Conservation (phyloP, 257 asterid genomes). For the Solanum rostratum region DNA sequence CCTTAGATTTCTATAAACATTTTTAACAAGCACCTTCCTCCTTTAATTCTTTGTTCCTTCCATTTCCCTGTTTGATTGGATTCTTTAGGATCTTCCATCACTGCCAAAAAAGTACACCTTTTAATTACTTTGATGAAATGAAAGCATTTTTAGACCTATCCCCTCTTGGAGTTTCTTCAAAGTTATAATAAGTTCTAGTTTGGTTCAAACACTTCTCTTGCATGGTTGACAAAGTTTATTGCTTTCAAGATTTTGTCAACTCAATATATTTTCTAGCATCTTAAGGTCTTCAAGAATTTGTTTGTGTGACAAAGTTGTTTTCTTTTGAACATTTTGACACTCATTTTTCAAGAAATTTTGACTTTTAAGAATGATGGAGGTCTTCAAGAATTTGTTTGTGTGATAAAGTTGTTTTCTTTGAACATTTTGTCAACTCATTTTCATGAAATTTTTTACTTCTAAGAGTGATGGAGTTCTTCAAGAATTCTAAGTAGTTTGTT, state of each 20-base stretch:
- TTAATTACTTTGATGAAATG: neutral
- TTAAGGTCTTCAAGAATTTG: conserved; percentile 7
- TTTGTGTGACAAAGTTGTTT: neutral
- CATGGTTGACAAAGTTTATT: neutral
- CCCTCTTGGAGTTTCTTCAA: neutral
- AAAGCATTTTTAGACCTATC: neutral
- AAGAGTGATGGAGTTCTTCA: conserved; percentile 1
- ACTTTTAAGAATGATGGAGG: conserved; percentile 16
- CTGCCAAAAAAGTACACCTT: neutral
- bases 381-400: conserved; percentile 5
- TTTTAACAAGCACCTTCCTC: conserved; percentile 4
- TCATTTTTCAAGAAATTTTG: neutral
- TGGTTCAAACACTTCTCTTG: neutral
- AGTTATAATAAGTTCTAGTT: neutral
- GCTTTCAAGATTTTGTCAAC: neutral
- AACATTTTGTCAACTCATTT: neutral
- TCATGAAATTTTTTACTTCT: neutral
- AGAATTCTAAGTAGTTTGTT: neutral
- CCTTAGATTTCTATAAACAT: conserved; percentile 45
- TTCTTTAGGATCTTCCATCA: conserved; percentile 7
- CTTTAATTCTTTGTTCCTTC: conserved; percentile 13
- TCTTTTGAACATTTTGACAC: neutral
- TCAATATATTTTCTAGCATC: neutral
- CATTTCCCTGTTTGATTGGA: conserved; percentile 11
- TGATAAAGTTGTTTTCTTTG: neutral